Evolutionary conservation across 1,284 basidiomycete species (phyloP).

Genomic region (Peniophora sp.): DNA sequence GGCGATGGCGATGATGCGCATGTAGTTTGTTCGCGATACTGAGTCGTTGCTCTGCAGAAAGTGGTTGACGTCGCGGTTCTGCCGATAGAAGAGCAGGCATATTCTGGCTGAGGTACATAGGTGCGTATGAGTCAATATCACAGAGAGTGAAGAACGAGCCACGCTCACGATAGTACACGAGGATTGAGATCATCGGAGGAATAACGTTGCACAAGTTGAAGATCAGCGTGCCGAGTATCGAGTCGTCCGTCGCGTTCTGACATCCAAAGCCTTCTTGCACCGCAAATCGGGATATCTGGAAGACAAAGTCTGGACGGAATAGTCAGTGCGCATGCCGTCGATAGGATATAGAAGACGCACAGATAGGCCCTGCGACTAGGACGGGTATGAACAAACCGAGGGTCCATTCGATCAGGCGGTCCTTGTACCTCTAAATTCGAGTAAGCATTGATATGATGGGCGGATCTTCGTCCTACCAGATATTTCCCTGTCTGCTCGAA

Average conservation of each 20-base stretch:
- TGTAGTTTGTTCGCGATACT: background rate
- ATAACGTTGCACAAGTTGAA: background rate
- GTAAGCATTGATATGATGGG: too few species aligned
- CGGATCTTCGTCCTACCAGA: too few species aligned
- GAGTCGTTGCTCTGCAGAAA: background rate
- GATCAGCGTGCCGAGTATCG: background rate
- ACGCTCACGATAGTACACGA: background rate
- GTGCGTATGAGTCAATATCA: background rate
- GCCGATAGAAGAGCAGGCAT: background rate
- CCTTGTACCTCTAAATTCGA: too few species aligned
- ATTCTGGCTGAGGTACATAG: background rate
- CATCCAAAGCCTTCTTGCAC: background rate
- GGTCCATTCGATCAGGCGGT: too few species aligned
- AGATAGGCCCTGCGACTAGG: too few species aligned
- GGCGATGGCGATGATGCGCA: background rate
- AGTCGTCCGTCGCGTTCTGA: background rate
- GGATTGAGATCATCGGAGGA: background rate
- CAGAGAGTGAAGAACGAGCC: background rate
- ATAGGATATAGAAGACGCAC: too few species aligned
- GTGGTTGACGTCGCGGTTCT: background rate
- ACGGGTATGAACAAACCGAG: too few species aligned
- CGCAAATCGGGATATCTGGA: too few species aligned
- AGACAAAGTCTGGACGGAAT: too few species aligned
- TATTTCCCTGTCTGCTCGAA: too few species aligned
- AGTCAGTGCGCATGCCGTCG: too few species aligned